These are phyloP conservation scores for Clavaria fumosa DNA, from an alignment of 768 basidiomycete species.

Conservation along the genomic window DNA sequence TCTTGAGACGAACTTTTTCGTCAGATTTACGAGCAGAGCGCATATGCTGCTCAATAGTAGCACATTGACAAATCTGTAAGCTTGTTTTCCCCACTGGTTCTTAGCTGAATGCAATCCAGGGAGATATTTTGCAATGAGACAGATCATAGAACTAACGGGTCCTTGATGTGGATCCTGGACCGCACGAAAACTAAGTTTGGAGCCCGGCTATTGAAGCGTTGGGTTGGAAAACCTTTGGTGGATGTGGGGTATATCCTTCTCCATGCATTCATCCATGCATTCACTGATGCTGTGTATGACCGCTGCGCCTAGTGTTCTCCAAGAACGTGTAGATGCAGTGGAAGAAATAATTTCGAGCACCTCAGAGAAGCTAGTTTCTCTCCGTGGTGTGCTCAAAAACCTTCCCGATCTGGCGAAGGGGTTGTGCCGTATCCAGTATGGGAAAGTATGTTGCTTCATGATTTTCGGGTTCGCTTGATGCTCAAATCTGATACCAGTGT, in stretches of 20 bases:
- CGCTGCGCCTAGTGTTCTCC: slow-evolving; percentile 35
- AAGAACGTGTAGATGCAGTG: slow-evolving; percentile 70
- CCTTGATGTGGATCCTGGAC: slow-evolving; percentile 76
- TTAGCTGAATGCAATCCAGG: slow-evolving; percentile 6
- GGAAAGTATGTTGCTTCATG: slow-evolving; percentile 48
- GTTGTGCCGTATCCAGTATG: slow-evolving; percentile 78
- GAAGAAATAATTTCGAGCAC: slow-evolving; percentile 59
- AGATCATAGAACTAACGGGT: slow-evolving; percentile 55
- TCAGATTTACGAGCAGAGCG: slow-evolving; percentile 53
- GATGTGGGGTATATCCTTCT: slow-evolving; percentile 38
- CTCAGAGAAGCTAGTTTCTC: slow-evolving; percentile 44
- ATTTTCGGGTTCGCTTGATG: neutral
- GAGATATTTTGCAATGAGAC: slow-evolving; percentile 92
- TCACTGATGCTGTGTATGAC: neutral
- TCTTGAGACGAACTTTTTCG: slow-evolving; percentile 63
- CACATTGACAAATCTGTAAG: slow-evolving; percentile 59
- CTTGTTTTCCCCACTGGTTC: neutral
- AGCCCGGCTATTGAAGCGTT: slow-evolving; percentile 61
- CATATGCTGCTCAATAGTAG: slow-evolving; percentile 86
- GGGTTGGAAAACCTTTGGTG: slow-evolving; percentile 78
- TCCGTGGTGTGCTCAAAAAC: slow-evolving; percentile 54
- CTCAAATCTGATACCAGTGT: slow-evolving; percentile 31
- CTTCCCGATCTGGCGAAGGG: slow-evolving; percentile 85
- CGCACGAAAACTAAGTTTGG: slow-evolving; percentile 84
- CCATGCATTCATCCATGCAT: neutral